Conservation (phyloP, 495 filamentous ascomycete species). For the Tuber borchii region DNA sequence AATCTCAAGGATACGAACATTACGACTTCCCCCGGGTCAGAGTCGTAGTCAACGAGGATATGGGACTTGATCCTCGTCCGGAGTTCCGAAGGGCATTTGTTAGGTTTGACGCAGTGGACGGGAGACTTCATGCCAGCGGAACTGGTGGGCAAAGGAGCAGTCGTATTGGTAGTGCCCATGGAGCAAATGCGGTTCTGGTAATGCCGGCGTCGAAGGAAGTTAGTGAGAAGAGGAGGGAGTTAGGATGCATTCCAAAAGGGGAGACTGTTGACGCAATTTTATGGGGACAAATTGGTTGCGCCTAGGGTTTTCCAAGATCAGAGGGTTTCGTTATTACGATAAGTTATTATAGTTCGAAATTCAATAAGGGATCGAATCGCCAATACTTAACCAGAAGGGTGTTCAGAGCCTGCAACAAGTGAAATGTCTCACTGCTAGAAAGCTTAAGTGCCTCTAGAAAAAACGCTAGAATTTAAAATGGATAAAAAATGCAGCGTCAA, state of each 20-base stretch:
- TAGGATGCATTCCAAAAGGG: constrained; percentile 41
- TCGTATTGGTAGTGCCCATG: constrained; percentile 74
- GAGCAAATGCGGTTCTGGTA: constrained; percentile 78
- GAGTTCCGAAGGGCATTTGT: constrained; percentile 84
- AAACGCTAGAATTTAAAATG: not conserved
- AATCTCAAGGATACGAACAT: constrained; percentile 55
- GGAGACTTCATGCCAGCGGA: constrained; percentile 66
- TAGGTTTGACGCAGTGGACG: constrained; percentile 53
- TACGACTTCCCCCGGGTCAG: constrained; percentile 63
- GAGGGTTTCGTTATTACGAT: not conserved
- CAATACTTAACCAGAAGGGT: not conserved
- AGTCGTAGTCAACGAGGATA: constrained; percentile 64
- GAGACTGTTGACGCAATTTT: constrained; percentile 36
- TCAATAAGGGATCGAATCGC: not conserved
- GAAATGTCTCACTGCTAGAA: not conserved
- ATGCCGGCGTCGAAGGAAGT: constrained; percentile 55
- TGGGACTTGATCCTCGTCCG: constrained; percentile 65
- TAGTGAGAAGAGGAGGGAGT: constrained; percentile 50
- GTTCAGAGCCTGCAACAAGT: not conserved
- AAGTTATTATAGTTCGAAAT: not conserved
- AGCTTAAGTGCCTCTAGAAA: not conserved
- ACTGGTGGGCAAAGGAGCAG: constrained; percentile 89
- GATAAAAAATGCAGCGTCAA: not conserved
- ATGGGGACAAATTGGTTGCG: constrained; percentile 31
- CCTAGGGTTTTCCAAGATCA: not conserved